Evolutionary conservation across 176 grass and related monocot genomes (phyloP).

Genomic region (Triticum timopheevii): DNA sequence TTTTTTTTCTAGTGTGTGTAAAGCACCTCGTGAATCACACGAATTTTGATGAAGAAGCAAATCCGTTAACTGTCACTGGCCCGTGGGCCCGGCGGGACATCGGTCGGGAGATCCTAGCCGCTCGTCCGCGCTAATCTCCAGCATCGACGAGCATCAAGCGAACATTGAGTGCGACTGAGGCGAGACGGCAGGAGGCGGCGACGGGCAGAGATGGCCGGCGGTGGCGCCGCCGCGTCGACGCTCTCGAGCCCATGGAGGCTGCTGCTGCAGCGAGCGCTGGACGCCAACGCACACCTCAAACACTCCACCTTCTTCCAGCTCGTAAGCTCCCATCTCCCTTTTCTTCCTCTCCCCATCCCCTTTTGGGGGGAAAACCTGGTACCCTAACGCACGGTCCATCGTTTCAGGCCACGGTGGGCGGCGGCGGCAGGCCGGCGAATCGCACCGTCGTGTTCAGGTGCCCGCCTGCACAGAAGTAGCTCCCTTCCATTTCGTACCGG

Average conservation of each 20-base stretch:
- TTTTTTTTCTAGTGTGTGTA: too few relatives aligned
- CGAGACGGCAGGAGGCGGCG: conserved; percentile 4
- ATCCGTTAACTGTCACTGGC: background rate
- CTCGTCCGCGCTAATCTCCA: background rate
- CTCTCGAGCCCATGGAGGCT: conserved; percentile 61
- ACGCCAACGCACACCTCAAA: conserved; percentile 74
- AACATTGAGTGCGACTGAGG: background rate
- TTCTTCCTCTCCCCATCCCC: background rate
- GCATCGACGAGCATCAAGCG: background rate
- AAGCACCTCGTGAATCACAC: too few relatives aligned
- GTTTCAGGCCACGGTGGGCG: conserved; percentile 61
- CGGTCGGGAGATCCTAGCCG: conserved; percentile 2
- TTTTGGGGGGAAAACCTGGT: background rate
- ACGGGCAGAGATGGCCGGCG: conserved; percentile 29
- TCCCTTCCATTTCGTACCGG: background rate
- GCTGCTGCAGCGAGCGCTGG: conserved; percentile 68
- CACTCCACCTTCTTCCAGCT: conserved; percentile 88
- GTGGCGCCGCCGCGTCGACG: conserved; percentile 40
- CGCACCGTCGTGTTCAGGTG: conserved; percentile 92
- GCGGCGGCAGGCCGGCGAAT: conserved; percentile 65
- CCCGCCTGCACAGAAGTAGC: background rate
- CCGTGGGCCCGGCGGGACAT: background rate
- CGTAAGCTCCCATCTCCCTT: conserved; percentile 30
- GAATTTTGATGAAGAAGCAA: background rate
- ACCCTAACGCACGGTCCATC: background rate